Base-by-base conservation (phyloP, 441 rosid species). In the Erodium chrysanthum region DNA sequence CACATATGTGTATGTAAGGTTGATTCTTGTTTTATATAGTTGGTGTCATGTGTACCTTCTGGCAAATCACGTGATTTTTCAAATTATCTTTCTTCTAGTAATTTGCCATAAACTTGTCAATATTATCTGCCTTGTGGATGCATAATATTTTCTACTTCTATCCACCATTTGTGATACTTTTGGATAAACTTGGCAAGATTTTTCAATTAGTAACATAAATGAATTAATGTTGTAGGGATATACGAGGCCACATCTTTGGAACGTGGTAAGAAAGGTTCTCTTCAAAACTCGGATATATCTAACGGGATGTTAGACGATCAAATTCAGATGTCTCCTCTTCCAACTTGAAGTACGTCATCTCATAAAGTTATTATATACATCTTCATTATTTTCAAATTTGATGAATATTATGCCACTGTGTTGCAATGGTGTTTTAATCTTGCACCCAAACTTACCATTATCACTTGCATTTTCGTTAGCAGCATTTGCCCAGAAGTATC, bases 161-260 rank as follows among this genome's bases (percentile, higher is more conserved):
- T 54, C 60, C 25, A 20, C 1, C 10, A 1, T 18, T 54, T 54
- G 12, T 54, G 15, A 3, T 18, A 54, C 60, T 52, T 15, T 52
- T 52, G 18, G 58, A 18, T 50, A 50, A 20, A 50, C 18, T n/a
- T n/a, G n/a, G n/a, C n/a, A n/a, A n/a, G n/a, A n/a, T n/a, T n/a
- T n/a, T n/a, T n/a, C 7, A 56, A 21, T 4, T 15, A 2, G 8
- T 56, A 56, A 56, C 25, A 9, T 20, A 56, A 56, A 56, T 54
- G 9, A 22, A 1, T 15, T 23, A 67, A 68, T 70, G 70, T 60
- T 80, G 64, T 37, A 88, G 92, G 98, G 66, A 90, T 90, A 79
- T 82, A 79, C 40, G 90, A 89, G 67, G 96, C 95, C 5, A 86
- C 98, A 54, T 76, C 95, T 74, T 76, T 93, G 78, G 96, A 85